These are phyloP conservation scores for Eucalyptus sp. DNA, from an alignment of 345 rosid species.

Conservation along the genomic window DNA sequence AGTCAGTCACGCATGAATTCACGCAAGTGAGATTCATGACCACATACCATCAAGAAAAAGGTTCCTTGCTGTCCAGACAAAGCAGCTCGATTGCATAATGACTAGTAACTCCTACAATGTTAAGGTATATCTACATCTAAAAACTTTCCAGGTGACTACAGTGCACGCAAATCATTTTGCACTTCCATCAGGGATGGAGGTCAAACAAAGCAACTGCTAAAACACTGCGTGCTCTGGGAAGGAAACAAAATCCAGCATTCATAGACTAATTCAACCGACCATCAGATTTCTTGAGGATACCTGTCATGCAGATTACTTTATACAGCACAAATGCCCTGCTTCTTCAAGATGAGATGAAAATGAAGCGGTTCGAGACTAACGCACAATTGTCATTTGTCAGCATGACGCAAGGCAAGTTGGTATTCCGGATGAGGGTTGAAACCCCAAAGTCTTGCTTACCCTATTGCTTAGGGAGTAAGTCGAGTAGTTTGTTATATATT, in stretches of 20 bases:
- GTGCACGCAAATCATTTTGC: background rate
- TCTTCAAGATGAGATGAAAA: background rate
- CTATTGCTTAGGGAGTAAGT: slow-evolving; percentile 4
- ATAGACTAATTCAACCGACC: background rate
- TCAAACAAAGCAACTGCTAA: background rate
- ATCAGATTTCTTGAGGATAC: background rate
- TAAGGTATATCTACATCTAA: background rate
- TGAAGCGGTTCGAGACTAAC: background rate
- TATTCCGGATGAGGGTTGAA: background rate
- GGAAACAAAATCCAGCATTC: background rate
- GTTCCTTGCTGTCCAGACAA: background rate
- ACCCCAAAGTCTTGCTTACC: background rate
- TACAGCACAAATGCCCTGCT: background rate
- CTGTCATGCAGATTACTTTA: background rate
- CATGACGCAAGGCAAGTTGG: background rate
- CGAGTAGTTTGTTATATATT: slow-evolving; percentile 21
- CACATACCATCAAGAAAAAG: background rate
- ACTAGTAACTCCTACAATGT: background rate
- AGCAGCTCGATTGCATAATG: background rate
- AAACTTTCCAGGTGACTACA: background rate
- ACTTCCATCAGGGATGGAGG: background rate
- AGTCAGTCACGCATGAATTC: background rate
- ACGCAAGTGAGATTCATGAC: background rate
- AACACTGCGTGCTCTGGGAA: background rate
- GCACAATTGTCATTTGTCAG: background rate